phyloP scores from a whole-genome alignment of 768 basidiomycete genomes.

The Kwoniella sp. region DNA sequence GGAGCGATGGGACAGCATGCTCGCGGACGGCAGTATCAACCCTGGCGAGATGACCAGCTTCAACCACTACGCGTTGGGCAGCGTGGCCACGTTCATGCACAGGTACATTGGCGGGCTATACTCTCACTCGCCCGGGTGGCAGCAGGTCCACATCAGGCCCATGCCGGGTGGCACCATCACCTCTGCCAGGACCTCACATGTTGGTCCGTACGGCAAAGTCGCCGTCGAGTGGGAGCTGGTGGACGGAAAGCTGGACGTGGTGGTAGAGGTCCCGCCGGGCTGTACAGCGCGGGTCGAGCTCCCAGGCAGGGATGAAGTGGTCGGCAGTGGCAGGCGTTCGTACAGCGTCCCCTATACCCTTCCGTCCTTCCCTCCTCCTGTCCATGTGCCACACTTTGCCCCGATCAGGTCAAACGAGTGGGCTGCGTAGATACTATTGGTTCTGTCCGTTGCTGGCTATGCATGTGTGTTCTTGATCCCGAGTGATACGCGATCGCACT shows the following conservation, averaged over 20 bases:
- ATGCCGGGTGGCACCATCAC: conserved; percentile 39
- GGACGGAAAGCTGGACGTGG: conserved; percentile 16
- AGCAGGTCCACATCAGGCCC: conserved; percentile 23
- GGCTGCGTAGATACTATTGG: conserved; percentile 3
- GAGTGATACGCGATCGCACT: too few species aligned
- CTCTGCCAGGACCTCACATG: conserved; percentile 14
- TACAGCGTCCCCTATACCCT: conserved; percentile 1
- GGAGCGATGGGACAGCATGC: conserved; percentile 45
- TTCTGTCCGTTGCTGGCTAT: too few species aligned
- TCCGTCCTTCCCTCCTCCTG: conserved; percentile 5
- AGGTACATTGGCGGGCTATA: conserved; percentile 28
- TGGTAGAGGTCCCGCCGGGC: conserved; percentile 31
- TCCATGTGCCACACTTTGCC: conserved; percentile 9
- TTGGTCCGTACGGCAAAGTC: conserved; percentile 23
- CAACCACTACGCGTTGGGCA: conserved; percentile 43
- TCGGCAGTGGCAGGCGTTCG: not conserved
- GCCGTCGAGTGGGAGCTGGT: conserved; percentile 23
- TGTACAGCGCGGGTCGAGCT: conserved; percentile 22
- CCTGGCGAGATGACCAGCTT: conserved; percentile 47
- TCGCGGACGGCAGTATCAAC: conserved; percentile 40
- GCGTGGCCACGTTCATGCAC: conserved; percentile 37
- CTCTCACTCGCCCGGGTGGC: conserved; percentile 27
- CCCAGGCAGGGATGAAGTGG: conserved; percentile 11
- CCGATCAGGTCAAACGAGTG: conserved; percentile 8
- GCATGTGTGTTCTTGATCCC: too few species aligned